Conservation (phyloP, 2,329 filamentous ascomycete genomes). For the Colletotrichum simmondsii region DNA sequence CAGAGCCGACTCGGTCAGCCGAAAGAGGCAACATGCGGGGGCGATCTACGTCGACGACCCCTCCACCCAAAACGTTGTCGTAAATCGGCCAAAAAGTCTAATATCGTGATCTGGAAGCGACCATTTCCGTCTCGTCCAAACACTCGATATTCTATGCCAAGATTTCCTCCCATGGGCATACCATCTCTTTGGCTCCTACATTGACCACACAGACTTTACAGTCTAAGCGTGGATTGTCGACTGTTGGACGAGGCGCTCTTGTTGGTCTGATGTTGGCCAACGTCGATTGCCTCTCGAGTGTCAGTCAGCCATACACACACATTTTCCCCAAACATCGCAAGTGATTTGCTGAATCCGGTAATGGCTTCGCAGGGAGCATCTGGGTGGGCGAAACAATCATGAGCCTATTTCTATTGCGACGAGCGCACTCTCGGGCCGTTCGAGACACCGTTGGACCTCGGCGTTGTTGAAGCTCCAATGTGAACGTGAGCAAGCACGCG, state of each 20-base stretch:
- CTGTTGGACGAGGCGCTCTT: background rate
- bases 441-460: background rate
- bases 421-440: background rate
- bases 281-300: background rate
- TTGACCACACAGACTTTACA: background rate
- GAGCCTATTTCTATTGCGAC: background rate
- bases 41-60: background rate
- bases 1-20: background rate
- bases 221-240: background rate
- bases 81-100: background rate
- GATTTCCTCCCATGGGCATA: background rate
- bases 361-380: background rate
- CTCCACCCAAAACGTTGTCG: background rate
- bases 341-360: background rate
- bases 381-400: background rate
- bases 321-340: background rate
- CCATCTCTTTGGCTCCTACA: background rate
- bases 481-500: background rate
- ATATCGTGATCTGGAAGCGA: background rate
- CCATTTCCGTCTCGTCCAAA: background rate
- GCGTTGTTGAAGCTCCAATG: background rate
- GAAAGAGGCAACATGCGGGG: background rate
- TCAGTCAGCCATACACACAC: background rate
- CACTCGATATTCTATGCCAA: background rate
- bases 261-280: background rate